Conservation (phyloP, 2,329 filamentous ascomycete species). For the Pseudogymnoascus sp. region DNA sequence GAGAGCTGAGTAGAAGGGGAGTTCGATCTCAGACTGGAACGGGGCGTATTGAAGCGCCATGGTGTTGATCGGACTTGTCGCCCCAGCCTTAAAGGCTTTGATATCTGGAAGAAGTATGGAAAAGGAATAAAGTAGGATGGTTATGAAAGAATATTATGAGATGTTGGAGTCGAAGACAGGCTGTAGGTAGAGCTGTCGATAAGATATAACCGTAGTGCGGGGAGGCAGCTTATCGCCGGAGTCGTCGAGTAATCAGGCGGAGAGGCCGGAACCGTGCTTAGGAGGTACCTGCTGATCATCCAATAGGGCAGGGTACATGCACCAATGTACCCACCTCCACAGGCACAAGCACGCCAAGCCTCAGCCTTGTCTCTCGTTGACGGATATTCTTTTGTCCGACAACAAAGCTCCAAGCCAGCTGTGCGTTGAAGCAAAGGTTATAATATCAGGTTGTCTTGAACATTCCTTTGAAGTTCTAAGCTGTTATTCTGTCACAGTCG, state of each 20-base stretch:
- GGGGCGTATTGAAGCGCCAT: slow-evolving; percentile 67
- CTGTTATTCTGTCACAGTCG: background rate
- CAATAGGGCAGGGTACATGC: slow-evolving; percentile 1
- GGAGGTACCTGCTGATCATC: slow-evolving; percentile 5
- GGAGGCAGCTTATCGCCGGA: slow-evolving; percentile 8
- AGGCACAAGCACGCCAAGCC: slow-evolving; percentile 7
- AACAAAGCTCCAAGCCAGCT: background rate
- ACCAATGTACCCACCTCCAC: background rate
- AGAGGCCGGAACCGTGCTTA: slow-evolving; percentile 1
- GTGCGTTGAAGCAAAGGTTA: background rate
- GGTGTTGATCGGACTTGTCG: slow-evolving; percentile 4
- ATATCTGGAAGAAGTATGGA: background rate
- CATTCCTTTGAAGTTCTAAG: background rate
- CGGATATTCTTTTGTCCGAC: background rate
- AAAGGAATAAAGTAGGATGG: background rate
- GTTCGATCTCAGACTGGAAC: slow-evolving; percentile 88
- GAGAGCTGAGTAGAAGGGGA: slow-evolving; percentile 91
- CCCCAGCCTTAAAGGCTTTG: background rate
- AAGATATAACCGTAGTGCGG: slow-evolving; percentile 1
- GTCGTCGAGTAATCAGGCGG: slow-evolving; percentile 7
- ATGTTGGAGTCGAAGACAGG: background rate
- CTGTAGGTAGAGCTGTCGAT: background rate
- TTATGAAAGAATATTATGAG: background rate
- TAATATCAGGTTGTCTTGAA: background rate
- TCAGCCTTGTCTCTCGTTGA: background rate